A percentile compares a stretch with the other conserved stretches of the same genome.
phyloP scores from a whole-genome alignment of 2,329 filamentous ascomycete species.

The Aspergillus fumigatus region DNA sequence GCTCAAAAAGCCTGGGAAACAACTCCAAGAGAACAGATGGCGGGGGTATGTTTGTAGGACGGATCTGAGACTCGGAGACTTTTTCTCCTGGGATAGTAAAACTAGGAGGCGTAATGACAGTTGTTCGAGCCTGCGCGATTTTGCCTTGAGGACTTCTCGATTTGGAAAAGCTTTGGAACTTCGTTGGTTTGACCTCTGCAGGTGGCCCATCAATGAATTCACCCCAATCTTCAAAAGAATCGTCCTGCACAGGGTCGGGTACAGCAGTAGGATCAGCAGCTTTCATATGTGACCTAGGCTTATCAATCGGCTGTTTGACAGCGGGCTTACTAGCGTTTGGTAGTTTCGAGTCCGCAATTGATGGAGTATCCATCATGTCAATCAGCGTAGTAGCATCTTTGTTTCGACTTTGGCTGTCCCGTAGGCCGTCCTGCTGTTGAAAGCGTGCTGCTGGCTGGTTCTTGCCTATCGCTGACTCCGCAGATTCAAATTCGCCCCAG shows the following conservation, averaged over 20 bases:
- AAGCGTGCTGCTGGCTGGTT: neutral
- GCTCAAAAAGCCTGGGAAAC: slow-evolving; percentile 66
- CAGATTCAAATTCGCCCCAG: slow-evolving; percentile 45
- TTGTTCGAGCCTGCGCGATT: neutral
- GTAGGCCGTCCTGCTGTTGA: neutral
- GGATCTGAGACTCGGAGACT: slow-evolving; percentile 32
- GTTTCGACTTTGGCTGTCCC: neutral
- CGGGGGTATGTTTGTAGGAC: slow-evolving; percentile 83
- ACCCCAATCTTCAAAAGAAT: slow-evolving; percentile 42
- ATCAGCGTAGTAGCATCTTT: slow-evolving; percentile 8
- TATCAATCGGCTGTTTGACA: slow-evolving; percentile 1
- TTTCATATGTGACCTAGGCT: slow-evolving; percentile 10
- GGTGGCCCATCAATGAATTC: slow-evolving; percentile 45
- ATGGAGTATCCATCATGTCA: slow-evolving; percentile 26
- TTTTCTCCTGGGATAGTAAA: slow-evolving; percentile 5
- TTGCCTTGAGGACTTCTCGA: slow-evolving; percentile 2
- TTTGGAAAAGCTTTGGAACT: slow-evolving; percentile 5
- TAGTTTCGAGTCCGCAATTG: slow-evolving; percentile 20
- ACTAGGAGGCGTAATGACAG: neutral
- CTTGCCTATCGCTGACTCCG: slow-evolving; percentile 20
- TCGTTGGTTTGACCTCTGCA: slow-evolving; percentile 5
- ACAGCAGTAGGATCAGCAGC: slow-evolving; percentile 4
- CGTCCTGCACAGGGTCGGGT: slow-evolving; percentile 15
- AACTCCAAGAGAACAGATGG: slow-evolving; percentile 76
- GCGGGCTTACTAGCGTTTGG: slow-evolving; percentile 3